Evolutionary conservation across 371 early-diverging fungal species (phyloP).

Genomic region (Mortierella sp.): DNA sequence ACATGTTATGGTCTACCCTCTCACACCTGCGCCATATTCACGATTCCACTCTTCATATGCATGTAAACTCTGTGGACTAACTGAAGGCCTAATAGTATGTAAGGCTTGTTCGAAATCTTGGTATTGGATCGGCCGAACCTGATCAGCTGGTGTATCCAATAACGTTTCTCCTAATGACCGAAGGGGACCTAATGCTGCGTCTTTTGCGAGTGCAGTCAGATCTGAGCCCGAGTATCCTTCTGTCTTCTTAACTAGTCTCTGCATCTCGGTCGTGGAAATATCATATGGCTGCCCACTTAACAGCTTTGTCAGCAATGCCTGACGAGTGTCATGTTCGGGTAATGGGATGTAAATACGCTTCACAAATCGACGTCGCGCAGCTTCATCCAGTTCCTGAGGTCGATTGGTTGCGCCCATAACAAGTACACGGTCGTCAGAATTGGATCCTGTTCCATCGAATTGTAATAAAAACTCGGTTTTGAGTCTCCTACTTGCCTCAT

Average conservation of each 20-base stretch:
- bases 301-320: slow-evolving; percentile 65
- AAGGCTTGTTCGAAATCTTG: slow-evolving; percentile 76
- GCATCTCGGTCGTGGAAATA: slow-evolving; percentile 63
- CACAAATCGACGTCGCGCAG: slow-evolving; percentile 79
- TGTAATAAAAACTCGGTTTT: slow-evolving; percentile 91
- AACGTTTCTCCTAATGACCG: slow-evolving; percentile 72
- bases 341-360: slow-evolving; percentile 83
- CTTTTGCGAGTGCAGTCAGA: slow-evolving; percentile 75
- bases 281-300: slow-evolving; percentile 64
- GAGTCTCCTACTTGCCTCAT: slow-evolving; percentile 82
- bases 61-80: slow-evolving; percentile 66
- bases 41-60: slow-evolving; percentile 76
- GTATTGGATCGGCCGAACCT: slow-evolving; percentile 71
- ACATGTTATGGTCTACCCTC: slow-evolving; percentile 15
- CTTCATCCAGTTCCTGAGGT: slow-evolving; percentile 83
- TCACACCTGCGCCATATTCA: slow-evolving; percentile 59
- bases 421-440: slow-evolving; percentile 64
- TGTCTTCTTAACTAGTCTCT: slow-evolving; percentile 61
- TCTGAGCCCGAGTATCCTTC: slow-evolving; percentile 87
- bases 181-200: slow-evolving; percentile 80
- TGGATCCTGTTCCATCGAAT: slow-evolving; percentile 74
- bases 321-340: slow-evolving; percentile 74
- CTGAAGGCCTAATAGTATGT: slow-evolving; percentile 76
- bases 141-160: slow-evolving; percentile 63
- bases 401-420: slow-evolving; percentile 78